phyloP scores from a whole-genome alignment of 306 rosid genomes.

The Vigna reflexopilosa region DNA sequence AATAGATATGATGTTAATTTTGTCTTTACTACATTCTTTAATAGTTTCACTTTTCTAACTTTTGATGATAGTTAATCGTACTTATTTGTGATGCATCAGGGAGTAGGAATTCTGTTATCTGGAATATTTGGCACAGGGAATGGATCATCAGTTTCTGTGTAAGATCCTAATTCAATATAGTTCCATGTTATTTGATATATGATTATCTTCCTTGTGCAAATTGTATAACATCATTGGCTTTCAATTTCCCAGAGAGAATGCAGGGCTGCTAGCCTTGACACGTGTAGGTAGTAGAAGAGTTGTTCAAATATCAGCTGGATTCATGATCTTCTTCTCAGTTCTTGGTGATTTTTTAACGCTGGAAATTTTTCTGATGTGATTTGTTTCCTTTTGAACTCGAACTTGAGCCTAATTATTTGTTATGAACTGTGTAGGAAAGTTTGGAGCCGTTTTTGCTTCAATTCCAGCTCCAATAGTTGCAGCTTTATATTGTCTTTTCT shows the following conservation, averaged over 20 bases:
- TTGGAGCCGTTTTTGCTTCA: constrained; percentile 97
- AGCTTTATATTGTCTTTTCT: constrained; percentile 91
- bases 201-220: constrained; percentile 4
- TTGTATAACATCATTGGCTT: constrained; percentile 7
- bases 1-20: not conserved
- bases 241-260: constrained; percentile 69
- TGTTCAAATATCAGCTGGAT: constrained; percentile 91
- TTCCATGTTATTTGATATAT: constrained; percentile 11
- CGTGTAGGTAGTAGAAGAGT: constrained; percentile 98
- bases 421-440: constrained; percentile 68
- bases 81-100: constrained; percentile 56
- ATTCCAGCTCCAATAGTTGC: constrained; percentile 91
- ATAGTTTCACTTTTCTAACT: not conserved
- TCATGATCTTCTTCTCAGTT: constrained; percentile 96
- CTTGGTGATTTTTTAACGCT: constrained; percentile 58
- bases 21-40: not conserved
- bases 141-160: constrained; percentile 95
- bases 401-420: constrained; percentile 11
- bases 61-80: not conserved
- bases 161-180: constrained; percentile 51
- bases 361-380: not conserved
- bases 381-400: constrained; percentile 29
- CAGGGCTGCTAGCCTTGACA: constrained; percentile 91
- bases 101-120: constrained; percentile 85
- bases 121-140: constrained; percentile 95